Base-by-base conservation (phyloP, 768 basidiomycete species). In the Lactarius hengduanensis region DNA sequence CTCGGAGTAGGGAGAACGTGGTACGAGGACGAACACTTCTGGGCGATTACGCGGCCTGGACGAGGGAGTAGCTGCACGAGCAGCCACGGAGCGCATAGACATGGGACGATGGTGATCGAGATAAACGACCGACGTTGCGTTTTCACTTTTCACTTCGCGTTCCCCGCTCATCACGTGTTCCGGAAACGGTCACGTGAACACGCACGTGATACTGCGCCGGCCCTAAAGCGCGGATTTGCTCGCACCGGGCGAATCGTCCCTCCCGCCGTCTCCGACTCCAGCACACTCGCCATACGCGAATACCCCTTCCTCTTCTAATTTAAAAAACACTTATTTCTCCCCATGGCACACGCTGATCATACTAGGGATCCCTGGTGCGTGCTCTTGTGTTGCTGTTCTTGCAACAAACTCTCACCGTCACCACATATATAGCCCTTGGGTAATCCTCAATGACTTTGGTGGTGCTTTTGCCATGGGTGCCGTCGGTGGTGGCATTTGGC, bases 401-500 rank as follows among this genome's bases (percentile, higher is more conserved):
- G 15, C 3, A 15, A 18, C 18, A 38, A 47, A 38, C 32, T 1
- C 57, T 60, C 36, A 72, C 72, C 34, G 71, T 61, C 1, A 40
- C 50, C 26, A 45, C 26, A 3, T 59, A 36, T 26, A 54, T 73
- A 98, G 96, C 79, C 96, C 96, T 73, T 98, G 95, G 94, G 96
- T 98, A 61, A 91, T 98, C 75, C 88, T 98, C 72, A 97, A 93
- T 82, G 96, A 98, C 81, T 96, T 96, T 78, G 96, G 96, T 67
- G 96, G 94, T 68, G 95, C 96, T 15, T 96, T 97, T 78, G 86
- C 96, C 20, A 98, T 98, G 96, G 96, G 96, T 76, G 94, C 95
- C 41, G 89, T 98, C 63, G 96, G 96, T 73, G 96, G 96, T 74
- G 94, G 92, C 70, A 94, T 98, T 74, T 98, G 96, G 96, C 95